phyloP scores from a whole-genome alignment of 805 yeast genomes.

The Wickerhamiella cacticola region DNA sequence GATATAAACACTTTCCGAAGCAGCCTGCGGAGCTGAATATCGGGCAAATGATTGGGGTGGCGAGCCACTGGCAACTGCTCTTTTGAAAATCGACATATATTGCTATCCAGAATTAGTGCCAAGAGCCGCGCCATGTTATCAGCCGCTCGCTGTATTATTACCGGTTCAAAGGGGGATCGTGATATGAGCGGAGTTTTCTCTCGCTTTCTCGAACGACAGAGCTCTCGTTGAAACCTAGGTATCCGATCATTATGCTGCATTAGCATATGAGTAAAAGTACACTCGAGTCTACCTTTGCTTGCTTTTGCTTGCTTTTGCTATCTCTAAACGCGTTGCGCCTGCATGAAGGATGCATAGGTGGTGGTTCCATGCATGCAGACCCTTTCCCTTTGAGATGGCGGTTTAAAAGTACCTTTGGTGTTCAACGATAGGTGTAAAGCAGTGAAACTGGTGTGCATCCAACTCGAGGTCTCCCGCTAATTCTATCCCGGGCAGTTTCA shows the following conservation, averaged over 20 bases:
- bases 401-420: background rate
- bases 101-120: background rate
- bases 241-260: background rate
- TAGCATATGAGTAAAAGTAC: background rate
- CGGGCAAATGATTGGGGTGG: background rate
- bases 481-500: background rate
- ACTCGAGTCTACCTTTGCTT: no score
- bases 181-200: constrained; percentile 5
- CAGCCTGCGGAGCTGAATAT: background rate
- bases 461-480: constrained; percentile 5
- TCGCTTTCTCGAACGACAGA: background rate
- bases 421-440: background rate
- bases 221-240: constrained; percentile 8
- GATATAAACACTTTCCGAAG: background rate
- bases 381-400: background rate
- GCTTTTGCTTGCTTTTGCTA: background rate
- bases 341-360: constrained; percentile 3
- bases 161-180: background rate
- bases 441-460: constrained; percentile 4
- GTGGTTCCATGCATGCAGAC: background rate
- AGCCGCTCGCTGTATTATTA: background rate
- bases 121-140: background rate
- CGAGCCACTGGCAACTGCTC: background rate
- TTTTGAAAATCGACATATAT: background rate
- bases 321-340: constrained; percentile 2